These are phyloP conservation scores for Stagonosporopsis chrysanthemi DNA, from an alignment of 2,329 filamentous ascomycete species.

Conservation along the genomic window DNA sequence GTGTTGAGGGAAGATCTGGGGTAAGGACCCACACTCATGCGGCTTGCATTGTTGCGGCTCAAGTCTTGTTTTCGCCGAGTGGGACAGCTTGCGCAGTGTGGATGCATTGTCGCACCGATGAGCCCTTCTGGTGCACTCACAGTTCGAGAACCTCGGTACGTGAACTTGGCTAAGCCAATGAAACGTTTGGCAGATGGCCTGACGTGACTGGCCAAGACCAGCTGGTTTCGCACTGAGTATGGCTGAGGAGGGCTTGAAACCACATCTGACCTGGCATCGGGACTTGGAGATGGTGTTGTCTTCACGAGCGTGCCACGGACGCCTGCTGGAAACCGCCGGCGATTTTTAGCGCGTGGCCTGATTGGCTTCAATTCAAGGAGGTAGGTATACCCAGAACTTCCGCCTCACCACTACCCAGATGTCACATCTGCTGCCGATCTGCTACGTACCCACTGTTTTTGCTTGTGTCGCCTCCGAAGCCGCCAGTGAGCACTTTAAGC, in stretches of 20 bases:
- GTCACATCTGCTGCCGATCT: conserved; percentile 18
- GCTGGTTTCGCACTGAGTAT: conserved; percentile 34
- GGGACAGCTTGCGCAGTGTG: conserved; percentile 28
- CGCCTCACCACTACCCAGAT: conserved; percentile 2
- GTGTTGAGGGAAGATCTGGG: conserved; percentile 17
- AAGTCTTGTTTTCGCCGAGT: conserved; percentile 35
- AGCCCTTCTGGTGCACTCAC: conserved; percentile 38
- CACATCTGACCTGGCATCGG: conserved; percentile 19
- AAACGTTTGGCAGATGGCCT: conserved; percentile 22
- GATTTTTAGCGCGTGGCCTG: background rate
- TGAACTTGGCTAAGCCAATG: conserved; percentile 40
- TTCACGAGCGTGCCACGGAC: conserved; percentile 15
- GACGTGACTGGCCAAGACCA: conserved; percentile 42
- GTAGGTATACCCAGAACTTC: conserved; percentile 12
- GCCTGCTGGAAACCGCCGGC: background rate
- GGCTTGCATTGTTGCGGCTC: conserved; percentile 40
- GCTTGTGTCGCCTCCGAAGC: conserved; percentile 6
- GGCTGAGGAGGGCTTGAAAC: conserved; percentile 37
- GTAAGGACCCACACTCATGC: conserved; percentile 21
- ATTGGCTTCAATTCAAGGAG: conserved; percentile 4
- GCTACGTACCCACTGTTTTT: conserved; percentile 13
- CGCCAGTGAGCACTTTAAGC: conserved; percentile 9
- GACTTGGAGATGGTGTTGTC: conserved; percentile 24
- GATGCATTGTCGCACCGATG: conserved; percentile 31
- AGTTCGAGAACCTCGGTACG: conserved; percentile 37